Base-by-base conservation (phyloP, 2,329 filamentous ascomycete genomes). In the Microdochium paspali region DNA sequence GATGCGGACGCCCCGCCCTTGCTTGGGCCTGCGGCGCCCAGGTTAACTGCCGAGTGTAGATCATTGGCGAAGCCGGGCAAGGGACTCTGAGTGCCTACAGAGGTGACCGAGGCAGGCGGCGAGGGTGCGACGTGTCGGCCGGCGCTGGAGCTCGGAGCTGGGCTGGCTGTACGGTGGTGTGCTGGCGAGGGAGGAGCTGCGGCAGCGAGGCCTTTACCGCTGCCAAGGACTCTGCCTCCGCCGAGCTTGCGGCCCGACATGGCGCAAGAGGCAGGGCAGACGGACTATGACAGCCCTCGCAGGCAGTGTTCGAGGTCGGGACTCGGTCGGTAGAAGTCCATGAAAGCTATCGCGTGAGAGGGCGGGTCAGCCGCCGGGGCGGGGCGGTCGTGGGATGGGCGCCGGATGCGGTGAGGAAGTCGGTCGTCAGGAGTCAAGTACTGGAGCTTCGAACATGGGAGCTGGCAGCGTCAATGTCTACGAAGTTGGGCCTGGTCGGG, bases 211-310 rank as follows among this genome's bases (percentile, higher is more conserved):
- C 85, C 82, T 67, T 85, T 89, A 59, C 88, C 89, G 70, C 79
- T 94, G 60, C 91, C 91, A 59, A 96, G 73, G 61, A 96, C 84
- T 71, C 91, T 83, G 65, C 91, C 91, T 69, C 91, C 90, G 68
- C 91, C 91, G 66, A 96, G 79, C 74, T 86, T 90, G 73, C 87
- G 82, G 66, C 79, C 78, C 59, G 89, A 85, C 89, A 95, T 95
- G 66, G 58, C 68, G 65, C 49, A 52, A 7, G 18, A 7, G 15
- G 35, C 35, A 21, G 18, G 18, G 35, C 9, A 15, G 18, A 21
- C 7, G 18, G 35, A n/a, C 23, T 20, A 21, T 9, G 35, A 47
- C 56, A 54, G 53, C 53, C 46, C 49, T 42, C 39, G 35, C 44
- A 44, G 42, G 47, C 44, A 43, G 18, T 18, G 18, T 15, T 40